Evolutionary conservation across 495 filamentous ascomycete genomes (phyloP).

Genomic region (Penicillium subrubescens): DNA sequence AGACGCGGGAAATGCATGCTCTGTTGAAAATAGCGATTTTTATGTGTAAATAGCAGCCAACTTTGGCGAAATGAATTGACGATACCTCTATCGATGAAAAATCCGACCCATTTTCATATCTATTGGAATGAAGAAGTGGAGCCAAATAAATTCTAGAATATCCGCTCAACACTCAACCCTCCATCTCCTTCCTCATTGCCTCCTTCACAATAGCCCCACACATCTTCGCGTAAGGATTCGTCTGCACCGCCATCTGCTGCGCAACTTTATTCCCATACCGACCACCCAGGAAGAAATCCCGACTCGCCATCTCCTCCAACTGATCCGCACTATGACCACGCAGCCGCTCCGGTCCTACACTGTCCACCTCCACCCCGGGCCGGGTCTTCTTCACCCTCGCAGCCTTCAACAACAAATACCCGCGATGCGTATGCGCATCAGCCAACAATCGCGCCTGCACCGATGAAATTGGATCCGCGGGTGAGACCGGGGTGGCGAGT

Average conservation of each 20-base stretch:
- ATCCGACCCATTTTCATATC: neutral
- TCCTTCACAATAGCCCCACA: conserved; percentile 87
- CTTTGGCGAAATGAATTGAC: conserved; percentile 1
- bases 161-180: conserved; percentile 19
- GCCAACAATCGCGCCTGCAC: conserved; percentile 64
- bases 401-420: conserved; percentile 66
- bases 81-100: conserved; percentile 6
- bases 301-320: conserved; percentile 72
- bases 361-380: neutral
- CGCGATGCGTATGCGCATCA: conserved; percentile 75
- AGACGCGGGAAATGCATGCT: neutral
- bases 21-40: neutral
- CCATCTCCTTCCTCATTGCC: conserved; percentile 75
- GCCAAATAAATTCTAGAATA: neutral
- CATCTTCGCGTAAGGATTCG: conserved; percentile 86
- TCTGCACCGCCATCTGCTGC: conserved; percentile 72
- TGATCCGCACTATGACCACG: conserved; percentile 47
- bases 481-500: conserved; percentile 58
- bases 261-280: conserved; percentile 78
- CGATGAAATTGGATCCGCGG: conserved; percentile 56
- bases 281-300: conserved; percentile 74
- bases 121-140: neutral
- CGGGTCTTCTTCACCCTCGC: conserved; percentile 48
- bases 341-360: conserved; percentile 36
- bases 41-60: conserved; percentile 13